Conservation (phyloP, 2,329 filamentous ascomycete species). For the Cladorrhinum sp. region DNA sequence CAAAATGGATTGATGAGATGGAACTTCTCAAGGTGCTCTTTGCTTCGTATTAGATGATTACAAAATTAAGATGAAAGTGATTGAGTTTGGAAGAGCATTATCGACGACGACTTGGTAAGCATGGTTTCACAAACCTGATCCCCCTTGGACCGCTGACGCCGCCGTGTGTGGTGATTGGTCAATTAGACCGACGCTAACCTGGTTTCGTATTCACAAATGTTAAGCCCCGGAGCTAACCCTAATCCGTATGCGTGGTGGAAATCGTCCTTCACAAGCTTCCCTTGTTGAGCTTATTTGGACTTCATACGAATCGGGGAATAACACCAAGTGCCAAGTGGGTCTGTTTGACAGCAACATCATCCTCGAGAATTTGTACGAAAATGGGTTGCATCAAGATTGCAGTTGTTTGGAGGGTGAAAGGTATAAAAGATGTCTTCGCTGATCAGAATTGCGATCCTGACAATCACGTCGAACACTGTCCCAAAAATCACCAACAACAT, state of each 20-base stretch:
- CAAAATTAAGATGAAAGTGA: too few relatives aligned
- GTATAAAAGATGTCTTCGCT: too few relatives aligned
- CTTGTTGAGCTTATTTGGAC: neutral
- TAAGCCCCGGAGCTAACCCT: constrained; percentile 13
- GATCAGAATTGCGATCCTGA: neutral
- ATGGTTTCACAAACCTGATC: neutral
- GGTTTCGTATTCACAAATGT: constrained; percentile 14
- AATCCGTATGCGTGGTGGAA: neutral
- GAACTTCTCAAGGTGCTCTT: too few relatives aligned
- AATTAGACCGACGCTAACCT: constrained; percentile 16
- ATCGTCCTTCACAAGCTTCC: neutral
- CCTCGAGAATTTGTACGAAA: neutral
- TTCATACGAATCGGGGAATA: neutral
- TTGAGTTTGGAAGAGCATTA: too few relatives aligned
- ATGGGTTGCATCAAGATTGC: too few relatives aligned
- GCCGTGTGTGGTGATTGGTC: neutral
- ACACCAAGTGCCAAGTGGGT: neutral
- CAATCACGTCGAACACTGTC: neutral
- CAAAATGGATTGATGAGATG: too few relatives aligned
- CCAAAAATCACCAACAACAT: too few relatives aligned
- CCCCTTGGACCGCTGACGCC: neutral
- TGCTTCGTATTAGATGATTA: too few relatives aligned
- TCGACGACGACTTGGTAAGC: neutral
- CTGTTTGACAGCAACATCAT: too few relatives aligned
- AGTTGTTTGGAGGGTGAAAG: too few relatives aligned